Base-by-base conservation (phyloP, 768 basidiomycete genomes). In the Coprinopsis cinerea region DNA sequence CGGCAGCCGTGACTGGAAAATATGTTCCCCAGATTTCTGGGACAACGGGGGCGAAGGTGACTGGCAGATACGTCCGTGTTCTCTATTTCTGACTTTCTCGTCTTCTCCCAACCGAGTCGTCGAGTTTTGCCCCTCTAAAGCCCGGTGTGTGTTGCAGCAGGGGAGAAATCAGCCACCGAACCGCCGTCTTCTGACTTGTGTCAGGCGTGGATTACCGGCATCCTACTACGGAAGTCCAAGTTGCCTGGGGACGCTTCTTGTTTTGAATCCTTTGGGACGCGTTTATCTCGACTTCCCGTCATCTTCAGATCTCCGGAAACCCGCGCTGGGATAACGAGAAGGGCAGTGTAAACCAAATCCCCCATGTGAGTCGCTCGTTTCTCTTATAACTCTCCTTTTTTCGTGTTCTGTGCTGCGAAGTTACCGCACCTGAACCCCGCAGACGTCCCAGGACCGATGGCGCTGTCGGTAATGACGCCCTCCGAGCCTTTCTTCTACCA, bases 401-500 rank as follows among this genome's bases (percentile, higher is more conserved):
- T n/a, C n/a, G n/a, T n/a, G 30, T 32, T 32, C 30, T 7, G 30
- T 32, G 30, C 30, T 7, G 30, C 15, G 15, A 32, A 32, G 15
- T n/a, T n/a, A n/a, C n/a, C n/a, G n/a, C n/a, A n/a, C n/a, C n/a
- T n/a, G n/a, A n/a, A n/a, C n/a, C n/a, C n/a, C n/a, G n/a, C n/a
- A n/a, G 30, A 46, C 17, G 35, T 14, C 1, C 6, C 44, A 47
- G 17, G 28, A 23, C 34, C 26, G 14, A 20, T 24, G 35, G 18
- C 35, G n/a, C 4, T 22, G 10, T 18, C 34, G 26, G 11, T 25
- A 18, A 15, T n/a, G 17, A 17, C 22, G 48, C 34, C 28, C 17
- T 48, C 64, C 67, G 40, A 58, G 61, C 28, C 65, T 61, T 66
- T 60, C 65, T 63, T 67, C 66, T 58, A 62, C 67, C 51, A 64